Evolutionary conservation across 2,329 filamentous ascomycete genomes (phyloP), one percentile per base, ranked within the genome.

Genomic region (Ceratocystis papillata): DNA sequence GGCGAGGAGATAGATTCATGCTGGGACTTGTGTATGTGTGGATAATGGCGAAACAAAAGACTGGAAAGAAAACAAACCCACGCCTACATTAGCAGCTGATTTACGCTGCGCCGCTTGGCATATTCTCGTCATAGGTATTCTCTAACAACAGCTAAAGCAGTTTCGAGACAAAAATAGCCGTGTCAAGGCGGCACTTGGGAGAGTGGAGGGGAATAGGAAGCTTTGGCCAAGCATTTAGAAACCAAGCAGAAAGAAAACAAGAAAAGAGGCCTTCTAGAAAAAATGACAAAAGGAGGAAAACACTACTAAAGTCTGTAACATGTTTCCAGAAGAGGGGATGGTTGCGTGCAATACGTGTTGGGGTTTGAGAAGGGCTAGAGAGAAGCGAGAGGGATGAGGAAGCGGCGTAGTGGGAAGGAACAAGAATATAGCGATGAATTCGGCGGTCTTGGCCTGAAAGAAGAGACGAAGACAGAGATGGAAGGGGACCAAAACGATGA

Each of bases 91-190:
- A 12, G 37, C 37, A 41, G 10, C 37, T 41, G 37, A 12, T 41
- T 50, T 50, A 12, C 17, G 22, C 46, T 50, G 46, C 2, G 46
- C 46, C 46, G 46, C 46, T 50, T 41, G 37, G 37, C 37, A 41
- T 41, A 12, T 41, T 12, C 37, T 41, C 37, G 46, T n/a, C 46
- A 22, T 22, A 22, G 17, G n/a, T 50, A n/a, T 50, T 50, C 46
- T 22, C 22, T 7, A n/a, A 50, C 17, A n/a, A 0, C n/a, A 50
- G 46, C 15, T 12, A 50, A n/a, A 50, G 37, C 46, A n/a, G 46
- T 50, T n/a, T 22, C n/a, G 5, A 50, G 46, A n/a, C n/a, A 50
- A 50, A 50, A 50, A 50, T 50, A 50, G 46, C n/a, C 46, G n/a
- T n/a, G 46, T 41, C 37, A 50, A 7, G 46, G n/a, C 46, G 46